Percentiles rank a stretch among this genome's conserved stretches.
Conservation (phyloP, 2,329 filamentous ascomycete species). For the Colletotrichum eremochloae region DNA sequence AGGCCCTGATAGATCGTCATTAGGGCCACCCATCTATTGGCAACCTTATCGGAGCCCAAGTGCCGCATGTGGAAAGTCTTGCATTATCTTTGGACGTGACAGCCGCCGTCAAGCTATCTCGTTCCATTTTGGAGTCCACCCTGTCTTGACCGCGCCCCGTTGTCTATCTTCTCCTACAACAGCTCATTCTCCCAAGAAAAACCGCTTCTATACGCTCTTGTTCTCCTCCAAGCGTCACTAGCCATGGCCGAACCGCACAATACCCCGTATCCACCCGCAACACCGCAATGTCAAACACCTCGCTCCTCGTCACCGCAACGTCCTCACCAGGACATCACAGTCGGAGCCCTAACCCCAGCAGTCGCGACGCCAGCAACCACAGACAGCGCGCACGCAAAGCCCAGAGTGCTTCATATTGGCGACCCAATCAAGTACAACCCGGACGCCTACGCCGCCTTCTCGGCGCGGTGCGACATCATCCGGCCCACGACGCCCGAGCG, state of each 20-base stretch:
- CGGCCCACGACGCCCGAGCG: conserved; percentile 65
- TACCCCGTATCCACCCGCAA: conserved; percentile 57
- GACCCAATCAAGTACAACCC: conserved; percentile 69
- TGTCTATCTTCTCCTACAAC: not conserved
- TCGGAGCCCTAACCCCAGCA: conserved; percentile 43
- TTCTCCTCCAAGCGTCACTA: not conserved
- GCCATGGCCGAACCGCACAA: conserved; percentile 63
- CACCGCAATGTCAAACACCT: conserved; percentile 53
- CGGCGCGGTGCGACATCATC: conserved; percentile 61
- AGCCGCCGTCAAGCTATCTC: not conserved
- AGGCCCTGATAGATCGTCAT: not conserved
- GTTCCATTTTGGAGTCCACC: not conserved
- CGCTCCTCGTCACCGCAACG: conserved; percentile 58
- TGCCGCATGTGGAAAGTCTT: not conserved
- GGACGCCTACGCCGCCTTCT: conserved; percentile 59
- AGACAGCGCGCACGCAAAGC: conserved; percentile 48
- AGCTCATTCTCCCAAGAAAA: not conserved
- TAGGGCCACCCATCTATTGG: no score
- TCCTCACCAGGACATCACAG: conserved; percentile 41
- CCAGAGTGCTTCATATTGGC: conserved; percentile 80
- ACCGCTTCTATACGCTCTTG: no score
- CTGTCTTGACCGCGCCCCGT: not conserved
- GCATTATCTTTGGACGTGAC: conserved; percentile 5
- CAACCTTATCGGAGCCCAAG: conserved; percentile 25
- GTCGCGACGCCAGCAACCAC: conserved; percentile 43